Evolutionary conservation across 495 filamentous ascomycete genomes (phyloP).

Genomic region (Penicillium alfredii): DNA sequence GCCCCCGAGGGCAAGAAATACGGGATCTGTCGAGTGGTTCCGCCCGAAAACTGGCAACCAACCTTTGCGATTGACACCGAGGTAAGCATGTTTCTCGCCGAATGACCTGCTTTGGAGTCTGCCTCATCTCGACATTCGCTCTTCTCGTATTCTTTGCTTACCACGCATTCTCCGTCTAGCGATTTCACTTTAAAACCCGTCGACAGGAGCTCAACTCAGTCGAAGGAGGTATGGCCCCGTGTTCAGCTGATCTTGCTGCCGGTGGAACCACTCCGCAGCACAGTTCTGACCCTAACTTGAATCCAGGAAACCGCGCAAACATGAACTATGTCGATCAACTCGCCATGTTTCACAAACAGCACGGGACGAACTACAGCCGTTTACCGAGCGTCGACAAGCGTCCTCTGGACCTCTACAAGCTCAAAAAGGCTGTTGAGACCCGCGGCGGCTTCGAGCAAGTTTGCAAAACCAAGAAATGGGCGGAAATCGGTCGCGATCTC

Average conservation of each 20-base stretch:
- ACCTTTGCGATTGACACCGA: constrained; percentile 95
- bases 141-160: constrained; percentile 2
- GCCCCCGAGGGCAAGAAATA: constrained; percentile 74
- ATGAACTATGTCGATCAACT: constrained; percentile 94
- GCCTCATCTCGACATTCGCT: no score
- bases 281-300: constrained; percentile 31
- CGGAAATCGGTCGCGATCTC: constrained; percentile 92
- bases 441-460: constrained; percentile 92
- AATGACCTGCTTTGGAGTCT: no score
- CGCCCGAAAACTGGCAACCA: constrained; percentile 89
- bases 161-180: constrained; percentile 43
- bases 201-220: constrained; percentile 97
- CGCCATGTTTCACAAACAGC: constrained; percentile 93
- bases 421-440: constrained; percentile 94
- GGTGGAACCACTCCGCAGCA: constrained; percentile 29
- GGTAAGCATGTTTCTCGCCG: constrained; percentile 52
- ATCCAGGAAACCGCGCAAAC: constrained; percentile 83
- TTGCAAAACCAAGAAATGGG: constrained; percentile 98
- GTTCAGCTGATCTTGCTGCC: constrained; percentile 28
- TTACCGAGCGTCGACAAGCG: constrained; percentile 97
- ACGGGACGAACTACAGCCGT: constrained; percentile 88
- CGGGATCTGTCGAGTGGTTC: constrained; percentile 91
- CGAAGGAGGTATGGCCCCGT: constrained; percentile 79
- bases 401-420: constrained; percentile 86
- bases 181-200: constrained; percentile 93